Conservation (phyloP, 1,284 basidiomycete genomes). For the Serendipita sp. region DNA sequence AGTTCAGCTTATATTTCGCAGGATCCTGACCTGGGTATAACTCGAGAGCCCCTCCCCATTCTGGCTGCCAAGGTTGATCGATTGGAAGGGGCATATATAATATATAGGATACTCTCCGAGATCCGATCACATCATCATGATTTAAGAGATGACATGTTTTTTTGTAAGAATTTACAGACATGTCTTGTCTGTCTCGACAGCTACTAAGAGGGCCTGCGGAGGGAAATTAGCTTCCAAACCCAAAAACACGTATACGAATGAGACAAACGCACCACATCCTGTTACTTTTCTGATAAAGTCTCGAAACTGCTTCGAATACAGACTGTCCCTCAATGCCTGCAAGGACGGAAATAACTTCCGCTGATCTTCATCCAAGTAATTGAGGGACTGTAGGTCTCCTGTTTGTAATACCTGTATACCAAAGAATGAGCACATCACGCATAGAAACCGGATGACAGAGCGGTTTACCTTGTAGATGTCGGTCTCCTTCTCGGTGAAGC, state of each 20-base stretch:
- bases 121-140: conserved; percentile 96
- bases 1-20: not conserved
- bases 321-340: conserved; percentile 73
- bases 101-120: conserved; percentile 91
- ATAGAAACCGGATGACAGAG: conserved; percentile 8
- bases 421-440: not conserved
- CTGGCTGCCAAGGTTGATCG: conserved; percentile 53
- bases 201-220: conserved; percentile 12
- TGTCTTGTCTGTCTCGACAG: conserved; percentile 82
- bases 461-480: conserved; percentile 85
- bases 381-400: conserved; percentile 87
- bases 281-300: conserved; percentile 77
- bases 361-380: conserved; percentile 65
- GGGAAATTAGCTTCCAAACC: not conserved
- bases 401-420: conserved; percentile 79
- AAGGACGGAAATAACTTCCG: conserved; percentile 67
- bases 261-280: conserved; percentile 56
- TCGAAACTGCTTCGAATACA: conserved; percentile 82
- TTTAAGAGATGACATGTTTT: conserved; percentile 87
- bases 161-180: conserved; percentile 88
- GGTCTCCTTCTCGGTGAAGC: conserved; percentile 93
- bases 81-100: conserved; percentile 89
- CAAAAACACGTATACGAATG: too few relatives aligned
- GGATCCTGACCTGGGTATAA: conserved; percentile 54
- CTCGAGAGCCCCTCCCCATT: conserved; percentile 91